These are phyloP conservation scores for Penicillium fuscoglaucum DNA, from an alignment of 2,329 filamentous ascomycete species.

Conservation along the genomic window DNA sequence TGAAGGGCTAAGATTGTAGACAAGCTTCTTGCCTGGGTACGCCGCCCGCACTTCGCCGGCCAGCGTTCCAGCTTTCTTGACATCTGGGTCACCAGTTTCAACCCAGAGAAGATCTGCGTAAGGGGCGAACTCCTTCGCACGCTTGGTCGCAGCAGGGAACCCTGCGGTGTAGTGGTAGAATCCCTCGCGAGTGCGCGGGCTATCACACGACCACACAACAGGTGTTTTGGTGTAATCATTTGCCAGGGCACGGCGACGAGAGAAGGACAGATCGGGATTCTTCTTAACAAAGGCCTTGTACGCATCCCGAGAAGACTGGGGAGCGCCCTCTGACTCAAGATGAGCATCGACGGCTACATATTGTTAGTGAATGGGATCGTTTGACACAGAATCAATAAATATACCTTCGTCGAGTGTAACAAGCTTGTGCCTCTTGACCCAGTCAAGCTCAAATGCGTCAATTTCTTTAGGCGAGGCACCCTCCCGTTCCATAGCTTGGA, in stretches of 20 bases:
- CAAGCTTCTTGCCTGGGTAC: slow-evolving; percentile 79
- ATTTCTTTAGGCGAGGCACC: slow-evolving; percentile 79
- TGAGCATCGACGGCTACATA: slow-evolving; percentile 68
- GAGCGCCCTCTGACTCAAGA: slow-evolving; percentile 65
- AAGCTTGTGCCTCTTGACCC: slow-evolving; percentile 83
- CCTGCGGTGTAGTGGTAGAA: slow-evolving; percentile 60
- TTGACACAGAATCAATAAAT: neutral
- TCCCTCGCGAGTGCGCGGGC: slow-evolving; percentile 88
- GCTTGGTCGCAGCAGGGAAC: slow-evolving; percentile 84
- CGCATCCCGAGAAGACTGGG: slow-evolving; percentile 62
- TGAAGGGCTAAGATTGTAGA: slow-evolving; percentile 93
- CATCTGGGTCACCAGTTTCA: slow-evolving; percentile 86
- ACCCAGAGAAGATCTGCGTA: slow-evolving; percentile 97
- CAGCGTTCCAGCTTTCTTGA: slow-evolving; percentile 73
- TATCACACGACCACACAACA: slow-evolving; percentile 85
- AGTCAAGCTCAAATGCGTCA: slow-evolving; percentile 79
- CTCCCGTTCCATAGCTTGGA: slow-evolving; percentile 83
- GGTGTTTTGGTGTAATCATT: slow-evolving; percentile 64
- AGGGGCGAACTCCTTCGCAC: slow-evolving; percentile 84
- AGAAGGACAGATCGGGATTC: slow-evolving; percentile 74
- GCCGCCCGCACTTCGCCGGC: slow-evolving; percentile 70
- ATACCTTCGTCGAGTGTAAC: slow-evolving; percentile 82
- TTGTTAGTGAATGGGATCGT: slow-evolving; percentile 12
- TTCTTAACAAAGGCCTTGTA: slow-evolving; percentile 65
- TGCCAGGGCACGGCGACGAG: slow-evolving; percentile 72